Base-by-base conservation (phyloP, 1,139 yeast species). In the Yamadazyma sp. region DNA sequence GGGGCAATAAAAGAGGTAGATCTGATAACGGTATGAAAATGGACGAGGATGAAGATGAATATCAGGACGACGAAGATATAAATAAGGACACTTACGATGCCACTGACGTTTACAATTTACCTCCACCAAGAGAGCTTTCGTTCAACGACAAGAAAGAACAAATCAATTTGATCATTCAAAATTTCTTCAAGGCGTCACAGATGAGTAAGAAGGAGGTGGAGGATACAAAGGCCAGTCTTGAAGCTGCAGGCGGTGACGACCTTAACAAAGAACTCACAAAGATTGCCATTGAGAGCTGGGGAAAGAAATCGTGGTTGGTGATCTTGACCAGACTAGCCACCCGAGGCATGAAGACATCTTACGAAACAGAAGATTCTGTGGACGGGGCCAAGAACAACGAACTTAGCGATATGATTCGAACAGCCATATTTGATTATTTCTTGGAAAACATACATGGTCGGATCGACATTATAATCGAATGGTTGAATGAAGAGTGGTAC, bases 401-500 rank as follows among this genome's bases (percentile, higher is more conserved):
- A 40, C 60, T 83, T 53, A 71, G 87, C 41, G 77, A 80, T 42
- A 58, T 79, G 52, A 77, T 91, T 12, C 71, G 97, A 47, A 79
- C 76, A 12, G 78, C 88, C 11, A 66, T 94, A 8, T 83, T 85
- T 47, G 81, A 80, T 30, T 86, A 83, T 58, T 83, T 88, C 43
- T 70, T 88, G 53, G 83, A 77, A 15, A 87, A 85, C 53, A 83
- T 91, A 48, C 83, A 86, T 43, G 73, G 70, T 10, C 69, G 92
- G 31, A 74, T 91, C 12, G 95, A 87, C 45, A 65, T 84, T 29
- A 80, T 87, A n/a, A 80, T 91, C 28, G 89, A 86, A 46, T 94
- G 99, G 99, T 67, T 94, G 39, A 91, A 87, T 53, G 98, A 92
- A 61, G 98, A 94, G 60, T 94, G 97, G 95, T 91, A 81, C 59